Evolutionary conservation across 192 early-diverging fungal species (phyloP).

Genomic region (Gryganskiella cystojenkinii): DNA sequence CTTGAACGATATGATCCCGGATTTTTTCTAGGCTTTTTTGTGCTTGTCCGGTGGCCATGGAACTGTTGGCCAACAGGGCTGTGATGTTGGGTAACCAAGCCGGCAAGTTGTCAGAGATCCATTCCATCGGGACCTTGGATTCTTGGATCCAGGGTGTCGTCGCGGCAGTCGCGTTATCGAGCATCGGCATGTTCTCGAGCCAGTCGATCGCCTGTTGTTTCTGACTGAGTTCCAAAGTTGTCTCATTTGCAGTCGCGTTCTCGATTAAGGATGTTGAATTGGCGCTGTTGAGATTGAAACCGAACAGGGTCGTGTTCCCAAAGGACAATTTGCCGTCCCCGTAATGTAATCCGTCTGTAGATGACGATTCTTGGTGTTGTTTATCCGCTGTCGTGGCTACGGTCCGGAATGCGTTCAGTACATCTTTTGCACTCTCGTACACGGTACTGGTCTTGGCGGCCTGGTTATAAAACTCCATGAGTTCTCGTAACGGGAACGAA

Average conservation of each 20-base stretch:
- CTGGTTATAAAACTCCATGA: conserved; percentile 61
- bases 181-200: conserved; percentile 4
- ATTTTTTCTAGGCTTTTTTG: conserved; percentile 14
- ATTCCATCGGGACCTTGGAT: conserved; percentile 2
- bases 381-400: neutral
- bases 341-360: neutral
- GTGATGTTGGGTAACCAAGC: conserved; percentile 41
- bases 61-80: conserved; percentile 34
- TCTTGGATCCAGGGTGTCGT: conserved; percentile 16
- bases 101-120: conserved; percentile 26
- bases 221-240: neutral
- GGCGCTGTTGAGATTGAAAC: conserved; percentile 2
- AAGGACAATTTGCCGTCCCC: conserved; percentile 16
- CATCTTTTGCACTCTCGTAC: conserved; percentile 23
- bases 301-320: conserved; percentile 23
- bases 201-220: neutral
- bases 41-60: neutral
- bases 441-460: conserved; percentile 28
- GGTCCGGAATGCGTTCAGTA: conserved; percentile 16
- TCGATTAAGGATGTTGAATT: neutral
- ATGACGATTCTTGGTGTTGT: neutral
- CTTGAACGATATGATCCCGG: conserved; percentile 1
- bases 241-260: too few relatives aligned
- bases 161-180: conserved; percentile 5
- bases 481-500: conserved; percentile 81